Evolutionary conservation across 208 protist genomes (phyloP).

Genomic region (Trypanosoma vivax): DNA sequence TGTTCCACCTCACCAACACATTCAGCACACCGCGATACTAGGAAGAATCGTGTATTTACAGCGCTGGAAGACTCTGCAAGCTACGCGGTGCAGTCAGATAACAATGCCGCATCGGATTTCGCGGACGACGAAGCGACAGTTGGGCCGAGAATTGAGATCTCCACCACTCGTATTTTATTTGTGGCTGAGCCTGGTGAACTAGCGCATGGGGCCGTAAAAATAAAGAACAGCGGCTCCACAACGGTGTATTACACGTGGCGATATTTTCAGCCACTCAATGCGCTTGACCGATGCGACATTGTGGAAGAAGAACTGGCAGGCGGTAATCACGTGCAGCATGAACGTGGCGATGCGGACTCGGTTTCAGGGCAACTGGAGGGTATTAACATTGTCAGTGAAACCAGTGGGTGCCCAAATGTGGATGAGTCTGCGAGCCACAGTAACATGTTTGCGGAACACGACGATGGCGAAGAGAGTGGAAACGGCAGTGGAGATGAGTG

Average conservation of each 20-base stretch:
- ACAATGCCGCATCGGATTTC: not conserved
- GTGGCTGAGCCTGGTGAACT: conserved; percentile 40
- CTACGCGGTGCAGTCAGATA: not conserved
- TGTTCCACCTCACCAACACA: not conserved
- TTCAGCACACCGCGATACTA: conserved; percentile 4
- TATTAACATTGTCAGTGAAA: no score
- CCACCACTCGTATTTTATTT: conserved; percentile 50
- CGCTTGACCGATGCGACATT: conserved; percentile 4
- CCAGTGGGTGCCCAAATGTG: not conserved
- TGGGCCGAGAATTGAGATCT: conserved; percentile 42
- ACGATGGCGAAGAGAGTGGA: not conserved
- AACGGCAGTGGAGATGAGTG: not conserved
- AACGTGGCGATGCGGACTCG: no score
- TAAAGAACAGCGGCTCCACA: conserved; percentile 57
- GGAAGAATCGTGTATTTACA: not conserved
- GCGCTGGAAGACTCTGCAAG: not conserved
- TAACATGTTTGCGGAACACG: no score
- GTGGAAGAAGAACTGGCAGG: not conserved
- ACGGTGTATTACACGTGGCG: conserved; percentile 83
- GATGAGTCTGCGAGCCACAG: no score
- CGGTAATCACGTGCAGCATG: no score
- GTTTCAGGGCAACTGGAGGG: no score
- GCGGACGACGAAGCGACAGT: not conserved
- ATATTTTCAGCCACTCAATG: conserved; percentile 16
- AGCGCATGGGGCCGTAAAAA: conserved; percentile 37